These are phyloP conservation scores for Cymodocea nodosa DNA, from an alignment of 116 monocot genomes.

Conservation along the genomic window DNA sequence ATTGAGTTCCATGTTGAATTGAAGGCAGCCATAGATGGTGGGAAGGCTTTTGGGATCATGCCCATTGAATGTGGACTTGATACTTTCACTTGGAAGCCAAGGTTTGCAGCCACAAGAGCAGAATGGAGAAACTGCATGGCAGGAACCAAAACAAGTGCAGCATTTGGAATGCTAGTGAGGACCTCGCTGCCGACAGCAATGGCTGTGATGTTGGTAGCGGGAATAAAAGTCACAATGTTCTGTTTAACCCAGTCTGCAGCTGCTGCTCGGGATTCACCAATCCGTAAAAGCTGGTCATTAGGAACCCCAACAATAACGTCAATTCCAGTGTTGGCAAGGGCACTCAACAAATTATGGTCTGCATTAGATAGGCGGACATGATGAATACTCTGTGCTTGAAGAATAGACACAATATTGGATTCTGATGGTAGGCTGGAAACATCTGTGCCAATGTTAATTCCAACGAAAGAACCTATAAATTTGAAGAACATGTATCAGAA, in stretches of 20 bases:
- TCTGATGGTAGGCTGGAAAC: constrained; percentile 54
- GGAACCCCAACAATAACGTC: constrained; percentile 86
- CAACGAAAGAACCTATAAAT: constrained; percentile 66
- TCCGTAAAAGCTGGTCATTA: constrained; percentile 54
- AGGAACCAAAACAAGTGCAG: constrained; percentile 69
- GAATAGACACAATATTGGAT: constrained; percentile 62
- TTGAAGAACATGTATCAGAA: neutral
- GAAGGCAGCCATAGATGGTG: constrained; percentile 82
- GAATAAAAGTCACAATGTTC: constrained; percentile 67
- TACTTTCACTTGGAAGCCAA: constrained; percentile 80
- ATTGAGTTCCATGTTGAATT: constrained; percentile 82
- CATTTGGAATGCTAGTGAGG: constrained; percentile 69
- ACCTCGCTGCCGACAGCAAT: constrained; percentile 89
- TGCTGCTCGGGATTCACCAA: constrained; percentile 56
- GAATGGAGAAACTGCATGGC: constrained; percentile 78
- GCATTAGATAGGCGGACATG: constrained; percentile 81
- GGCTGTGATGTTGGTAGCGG: constrained; percentile 79
- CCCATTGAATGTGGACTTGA: constrained; percentile 84
- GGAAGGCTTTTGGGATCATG: constrained; percentile 71
- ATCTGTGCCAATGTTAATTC: constrained; percentile 73
- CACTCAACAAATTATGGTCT: constrained; percentile 62
- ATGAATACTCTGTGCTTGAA: constrained; percentile 49
- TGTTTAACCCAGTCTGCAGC: constrained; percentile 95
- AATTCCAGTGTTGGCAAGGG: constrained; percentile 84
- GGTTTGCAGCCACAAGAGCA: constrained; percentile 77